Conservation (phyloP, 805 yeast genomes). For the Metschnikowia cerradonensis region DNA sequence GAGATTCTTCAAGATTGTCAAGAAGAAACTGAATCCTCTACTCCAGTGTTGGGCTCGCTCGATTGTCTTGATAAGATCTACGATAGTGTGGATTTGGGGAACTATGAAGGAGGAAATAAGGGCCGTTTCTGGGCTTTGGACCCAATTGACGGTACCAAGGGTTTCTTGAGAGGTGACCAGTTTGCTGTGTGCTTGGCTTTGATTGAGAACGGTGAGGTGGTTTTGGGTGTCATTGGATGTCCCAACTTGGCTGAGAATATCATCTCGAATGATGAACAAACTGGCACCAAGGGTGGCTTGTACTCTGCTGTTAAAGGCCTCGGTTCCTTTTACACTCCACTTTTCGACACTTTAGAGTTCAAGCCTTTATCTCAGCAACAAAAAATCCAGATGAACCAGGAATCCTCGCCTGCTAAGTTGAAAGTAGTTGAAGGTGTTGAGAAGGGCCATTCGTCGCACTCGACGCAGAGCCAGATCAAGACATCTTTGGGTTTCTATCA, state of each 20-base stretch:
- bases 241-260: constrained; percentile 74
- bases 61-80: constrained; percentile 47
- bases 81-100: constrained; percentile 72
- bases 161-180: constrained; percentile 92
- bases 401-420: constrained; percentile 44
- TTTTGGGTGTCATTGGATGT: constrained; percentile 92
- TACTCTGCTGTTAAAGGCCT: constrained; percentile 64
- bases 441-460: constrained; percentile 90
- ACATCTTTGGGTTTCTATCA: constrained; percentile 40
- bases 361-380: constrained; percentile 28
- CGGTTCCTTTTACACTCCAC: constrained; percentile 58
- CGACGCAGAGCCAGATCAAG: constrained; percentile 76
- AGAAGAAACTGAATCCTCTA: constrained; percentile 31
- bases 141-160: constrained; percentile 97
- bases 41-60: constrained; percentile 39
- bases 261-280: constrained; percentile 29
- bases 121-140: constrained; percentile 97
- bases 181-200: constrained; percentile 94
- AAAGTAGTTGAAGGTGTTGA: constrained; percentile 92
- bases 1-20: constrained; percentile 56
- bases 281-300: constrained; percentile 58
- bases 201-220: constrained; percentile 78
- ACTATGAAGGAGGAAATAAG: constrained; percentile 67
- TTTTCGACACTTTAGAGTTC: constrained; percentile 36
- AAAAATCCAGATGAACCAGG: constrained; percentile 51